Base-by-base conservation (phyloP, 352 stramenopile genomes). In the Globisporangium apiculatum region DNA sequence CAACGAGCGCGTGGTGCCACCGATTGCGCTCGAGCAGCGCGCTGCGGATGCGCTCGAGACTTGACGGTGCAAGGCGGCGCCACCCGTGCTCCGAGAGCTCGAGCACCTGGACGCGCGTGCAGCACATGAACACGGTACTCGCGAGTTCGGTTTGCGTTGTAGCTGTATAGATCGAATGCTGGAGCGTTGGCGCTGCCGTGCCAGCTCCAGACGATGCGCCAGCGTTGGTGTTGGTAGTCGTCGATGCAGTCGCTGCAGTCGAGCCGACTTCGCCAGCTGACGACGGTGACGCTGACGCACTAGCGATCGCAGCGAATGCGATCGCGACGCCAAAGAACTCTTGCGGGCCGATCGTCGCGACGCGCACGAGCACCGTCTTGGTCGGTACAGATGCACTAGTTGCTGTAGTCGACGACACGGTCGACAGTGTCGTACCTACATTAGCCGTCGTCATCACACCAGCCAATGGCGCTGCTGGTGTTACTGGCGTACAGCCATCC, bases 281-380 rank as follows among this genome's bases (percentile, higher is more conserved):
- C 24, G 24, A 31, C 24, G 24, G 24, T 3, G 24, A 31, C 24
- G 24, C 24, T n/a, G 48, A 4, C 7, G 38, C 41, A 3, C 41
- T 55, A 31, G 31, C 57, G 37, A 71, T 64, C 36, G 71, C 85
- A 6, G 65, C 66, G 10, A 60, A 73, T 0, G 72, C 66, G 24
- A 88, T 75, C 4, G 72, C 66, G 15, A 84, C 64, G 0, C 75
- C 76, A 41, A 90, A 90, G 59, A 87, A 83, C 48, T 88, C 77
- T 45, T 83, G 76, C 0, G 74, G 65, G n/a, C 80, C 72, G 31
- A 90, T 90, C 5, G 80, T 87, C 45, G 80, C 80, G 31, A 90
- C 78, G 35, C 78, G 74, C 36, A 87, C 67, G 36, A 90, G 73
- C 17, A 77, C 75, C 7, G 55, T 55, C 36, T 65, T 65, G 5